These are phyloP conservation scores for Calonectria crousiana DNA, from an alignment of 2,329 filamentous ascomycete genomes.

Conservation along the genomic window DNA sequence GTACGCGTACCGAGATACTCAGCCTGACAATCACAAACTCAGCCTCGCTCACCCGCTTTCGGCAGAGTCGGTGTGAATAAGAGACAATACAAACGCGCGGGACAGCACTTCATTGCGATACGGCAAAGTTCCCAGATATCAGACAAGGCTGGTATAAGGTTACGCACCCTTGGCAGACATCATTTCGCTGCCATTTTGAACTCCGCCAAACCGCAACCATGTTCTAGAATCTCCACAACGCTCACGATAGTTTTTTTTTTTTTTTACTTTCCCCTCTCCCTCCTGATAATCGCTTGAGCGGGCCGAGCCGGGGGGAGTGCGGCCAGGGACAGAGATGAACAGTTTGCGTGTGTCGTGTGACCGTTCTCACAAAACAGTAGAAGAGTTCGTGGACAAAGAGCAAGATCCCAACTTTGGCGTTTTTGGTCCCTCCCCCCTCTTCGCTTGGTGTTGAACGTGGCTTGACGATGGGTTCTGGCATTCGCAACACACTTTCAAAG, in stretches of 20 bases:
- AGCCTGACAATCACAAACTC: not conserved
- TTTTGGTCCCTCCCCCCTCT: too few relatives aligned
- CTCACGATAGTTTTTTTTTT: not conserved
- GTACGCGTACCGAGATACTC: not conserved
- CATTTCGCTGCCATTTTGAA: not conserved
- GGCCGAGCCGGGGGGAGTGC: not conserved
- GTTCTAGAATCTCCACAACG: not conserved
- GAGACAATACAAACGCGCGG: not conserved
- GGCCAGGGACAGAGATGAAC: not conserved
- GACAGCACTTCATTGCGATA: not conserved
- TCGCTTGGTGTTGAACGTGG: not conserved
- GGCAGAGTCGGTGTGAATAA: not conserved
- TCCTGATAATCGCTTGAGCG: not conserved
- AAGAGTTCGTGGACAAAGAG: not conserved
- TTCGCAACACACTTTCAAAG: not conserved
- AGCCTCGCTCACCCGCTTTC: not conserved
- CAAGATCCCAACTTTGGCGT: not conserved
- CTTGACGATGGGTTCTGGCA: not conserved
- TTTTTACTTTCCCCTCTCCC: not conserved
- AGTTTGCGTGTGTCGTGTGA: not conserved
- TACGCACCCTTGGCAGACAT: not conserved
- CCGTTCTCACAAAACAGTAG: not conserved
- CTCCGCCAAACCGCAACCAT: not conserved
- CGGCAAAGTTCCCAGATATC: not conserved
- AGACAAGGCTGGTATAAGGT: not conserved